Percentiles rank a stretch among this genome's conserved stretches.
Conservation (phyloP, 306 rosid genomes). For the Astragalus membranaceus region DNA sequence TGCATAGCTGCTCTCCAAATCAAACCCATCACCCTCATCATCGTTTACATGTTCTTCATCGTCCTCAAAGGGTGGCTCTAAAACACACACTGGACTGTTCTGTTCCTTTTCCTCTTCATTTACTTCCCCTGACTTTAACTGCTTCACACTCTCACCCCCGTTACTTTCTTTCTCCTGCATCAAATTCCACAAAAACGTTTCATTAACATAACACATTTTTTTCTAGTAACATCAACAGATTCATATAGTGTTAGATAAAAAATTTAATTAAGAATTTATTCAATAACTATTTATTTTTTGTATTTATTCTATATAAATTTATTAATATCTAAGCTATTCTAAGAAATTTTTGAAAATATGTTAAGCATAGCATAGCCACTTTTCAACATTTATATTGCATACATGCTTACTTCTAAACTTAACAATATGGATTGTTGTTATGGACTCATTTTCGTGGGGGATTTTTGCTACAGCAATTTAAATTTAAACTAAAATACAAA, state of each 20-base stretch:
- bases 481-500: constrained; percentile 18
- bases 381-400: too few species aligned
- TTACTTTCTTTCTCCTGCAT: constrained; percentile 38
- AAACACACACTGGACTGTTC: constrained; percentile 86
- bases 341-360: too few species aligned
- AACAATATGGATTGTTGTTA: too few species aligned
- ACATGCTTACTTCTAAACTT: too few species aligned
- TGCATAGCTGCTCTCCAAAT: constrained; percentile 78
- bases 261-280: background rate
- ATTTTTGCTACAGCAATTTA: background rate
- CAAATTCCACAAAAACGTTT: constrained; percentile 1
- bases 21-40: constrained; percentile 30
- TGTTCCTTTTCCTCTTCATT: constrained; percentile 96
- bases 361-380: too few species aligned
- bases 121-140: constrained; percentile 40
- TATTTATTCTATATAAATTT: too few species aligned
- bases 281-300: background rate
- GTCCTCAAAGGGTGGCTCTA: constrained; percentile 88
- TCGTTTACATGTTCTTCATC: constrained; percentile 44
- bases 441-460: constrained; percentile 13
- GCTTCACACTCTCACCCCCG: constrained; percentile 26
- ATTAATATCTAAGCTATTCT: background rate
- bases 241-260: too few species aligned
- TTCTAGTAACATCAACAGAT: background rate
- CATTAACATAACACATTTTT: background rate